Base-by-base conservation (phyloP, 441 rosid genomes). In the Syzygium malaccense region DNA sequence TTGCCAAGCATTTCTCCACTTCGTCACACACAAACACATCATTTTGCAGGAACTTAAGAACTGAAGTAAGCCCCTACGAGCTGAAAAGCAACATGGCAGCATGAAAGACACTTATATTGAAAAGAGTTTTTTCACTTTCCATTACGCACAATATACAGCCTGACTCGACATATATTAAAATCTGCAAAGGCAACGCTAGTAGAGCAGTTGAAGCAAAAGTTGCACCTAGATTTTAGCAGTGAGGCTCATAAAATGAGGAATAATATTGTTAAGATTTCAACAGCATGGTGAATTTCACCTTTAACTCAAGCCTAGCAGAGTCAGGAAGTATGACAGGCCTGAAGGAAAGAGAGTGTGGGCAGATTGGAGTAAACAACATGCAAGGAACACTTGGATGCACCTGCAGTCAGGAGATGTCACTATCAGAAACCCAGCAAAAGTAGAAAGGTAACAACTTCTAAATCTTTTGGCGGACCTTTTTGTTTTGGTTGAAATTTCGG, bases 311-410 rank as follows among this genome's bases (percentile, higher is more conserved):
- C 88, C 93, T 92, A 57, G 99, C 99, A 91, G 99, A 98, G 95
- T 98, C 99, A 62, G 99, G 99, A 90, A 98, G 99, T 91, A 98
- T 96, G 60, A 98, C 99, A 49, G 99, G 99, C 91, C 99, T 95
- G 91, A 98, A 98, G 51, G 99, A 98, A 89, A 98, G 96, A 57
- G 99, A 98, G 90, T 98, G 99, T 2, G 99, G 99, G 87, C 99
- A 98, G 93, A 97, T 97, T 80, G 99, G 99, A 26, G 99, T 98
- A 86, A 98, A 98, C 85, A 98, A 89, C 99, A 98, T 98, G 92
- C 99, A 98, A 68, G 99, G 99, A 93, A 96, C 99, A 89, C 96
- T 98, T 87, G 99, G 99, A 94, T 98, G 99, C 91, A 98, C 99
- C 99, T 98, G 94, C 92, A 83, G 88, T 90, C 58, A 88, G 64